Conservation (phyloP, 805 yeast species). For the Blastobotrys attinorum region DNA sequence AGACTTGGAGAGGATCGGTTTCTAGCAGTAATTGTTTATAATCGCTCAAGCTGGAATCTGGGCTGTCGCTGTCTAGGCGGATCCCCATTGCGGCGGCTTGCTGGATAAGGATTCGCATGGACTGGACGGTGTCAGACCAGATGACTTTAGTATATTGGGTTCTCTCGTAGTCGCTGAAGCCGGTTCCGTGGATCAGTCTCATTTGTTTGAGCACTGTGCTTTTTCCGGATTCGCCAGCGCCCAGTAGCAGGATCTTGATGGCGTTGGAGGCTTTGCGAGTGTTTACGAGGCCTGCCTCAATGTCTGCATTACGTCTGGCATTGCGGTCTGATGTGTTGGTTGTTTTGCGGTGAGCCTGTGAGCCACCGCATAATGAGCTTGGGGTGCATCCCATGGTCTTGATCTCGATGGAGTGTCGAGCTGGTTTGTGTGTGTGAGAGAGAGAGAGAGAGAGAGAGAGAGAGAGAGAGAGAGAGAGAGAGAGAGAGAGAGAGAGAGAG, state of each 20-base stretch:
- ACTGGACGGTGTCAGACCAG: constrained; percentile 85
- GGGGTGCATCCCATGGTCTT: no score
- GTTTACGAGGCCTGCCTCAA: background rate
- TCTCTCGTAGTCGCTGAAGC: constrained; percentile 75
- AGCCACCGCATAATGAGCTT: no score
- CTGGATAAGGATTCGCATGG: constrained; percentile 70
- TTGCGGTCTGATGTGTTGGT: no score
- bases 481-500: no score
- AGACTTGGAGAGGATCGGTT: constrained; percentile 8
- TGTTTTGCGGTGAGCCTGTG: no score
- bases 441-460: no score
- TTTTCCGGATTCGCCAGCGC: constrained; percentile 94
- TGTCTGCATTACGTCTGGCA: background rate
- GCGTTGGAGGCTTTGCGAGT: background rate
- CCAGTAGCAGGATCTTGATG: constrained; percentile 63
- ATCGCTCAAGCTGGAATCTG: constrained; percentile 30
- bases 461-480: no score
- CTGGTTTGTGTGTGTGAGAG: no score
- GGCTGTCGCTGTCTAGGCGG: constrained; percentile 56
- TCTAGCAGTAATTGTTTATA: constrained; percentile 26
- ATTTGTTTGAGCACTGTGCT: constrained; percentile 88
- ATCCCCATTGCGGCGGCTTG: constrained; percentile 65
- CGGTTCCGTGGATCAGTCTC: constrained; percentile 76
- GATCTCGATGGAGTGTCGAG: no score
- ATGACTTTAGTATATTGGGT: constrained; percentile 75